phyloP scores from a whole-genome alignment of 1,139 yeast species.

The Saccharomyces hybrid region DNA sequence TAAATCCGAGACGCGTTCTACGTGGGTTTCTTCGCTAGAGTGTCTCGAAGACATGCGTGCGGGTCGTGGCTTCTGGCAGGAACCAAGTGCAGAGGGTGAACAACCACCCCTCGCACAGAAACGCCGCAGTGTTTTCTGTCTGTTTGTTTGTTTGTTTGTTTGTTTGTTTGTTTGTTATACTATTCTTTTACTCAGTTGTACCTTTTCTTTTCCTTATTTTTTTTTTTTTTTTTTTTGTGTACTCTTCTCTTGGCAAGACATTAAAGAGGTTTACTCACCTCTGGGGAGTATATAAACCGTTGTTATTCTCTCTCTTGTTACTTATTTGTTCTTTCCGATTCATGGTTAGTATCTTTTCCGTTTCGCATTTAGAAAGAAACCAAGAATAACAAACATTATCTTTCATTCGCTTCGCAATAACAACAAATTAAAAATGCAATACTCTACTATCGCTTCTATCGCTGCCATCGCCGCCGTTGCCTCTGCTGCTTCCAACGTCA shows the following conservation, averaged over 20 bases:
- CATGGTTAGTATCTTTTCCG: neutral
- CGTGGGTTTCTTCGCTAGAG: too few species aligned
- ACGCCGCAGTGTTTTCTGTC: neutral
- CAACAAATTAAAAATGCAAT: constrained; percentile 29
- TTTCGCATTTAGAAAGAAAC: neutral
- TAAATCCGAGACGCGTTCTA: neutral
- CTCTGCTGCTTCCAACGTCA: constrained; percentile 30
- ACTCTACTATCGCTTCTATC: constrained; percentile 32
- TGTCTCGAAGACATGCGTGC: neutral
- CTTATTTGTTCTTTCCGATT: too few species aligned
- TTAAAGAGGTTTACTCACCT: too few species aligned
- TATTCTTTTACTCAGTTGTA: neutral
- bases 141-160: neutral
- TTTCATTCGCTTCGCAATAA: constrained; percentile 22
- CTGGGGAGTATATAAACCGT: too few species aligned
- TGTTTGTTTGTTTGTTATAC: neutral
- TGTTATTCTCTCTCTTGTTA: too few species aligned
- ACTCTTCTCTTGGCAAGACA: too few species aligned
- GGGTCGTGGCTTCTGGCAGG: neutral
- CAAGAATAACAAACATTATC: constrained; percentile 10
- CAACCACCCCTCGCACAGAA: neutral
- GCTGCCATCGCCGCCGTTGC: constrained; percentile 33
- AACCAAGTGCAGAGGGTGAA: neutral
- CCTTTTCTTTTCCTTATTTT: neutral
- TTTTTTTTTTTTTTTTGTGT: too few species aligned